Percentiles rank a stretch among this genome's conserved stretches.
These are phyloP conservation scores for Pisolithus marmoratus DNA, from an alignment of 768 basidiomycete species.

Conservation along the genomic window DNA sequence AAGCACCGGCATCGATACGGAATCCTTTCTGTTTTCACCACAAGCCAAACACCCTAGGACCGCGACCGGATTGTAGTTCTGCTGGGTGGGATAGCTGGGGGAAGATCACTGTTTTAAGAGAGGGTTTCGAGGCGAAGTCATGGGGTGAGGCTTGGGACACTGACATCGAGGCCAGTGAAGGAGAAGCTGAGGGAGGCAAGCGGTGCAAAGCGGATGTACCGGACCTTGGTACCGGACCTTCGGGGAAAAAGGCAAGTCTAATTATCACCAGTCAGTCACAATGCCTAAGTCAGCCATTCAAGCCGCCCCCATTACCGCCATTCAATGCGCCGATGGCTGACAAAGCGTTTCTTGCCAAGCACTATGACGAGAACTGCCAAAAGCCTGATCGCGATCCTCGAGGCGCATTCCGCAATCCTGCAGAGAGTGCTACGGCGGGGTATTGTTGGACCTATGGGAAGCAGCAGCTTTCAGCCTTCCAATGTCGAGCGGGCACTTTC, in stretches of 20 bases:
- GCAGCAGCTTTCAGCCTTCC: constrained; percentile 79
- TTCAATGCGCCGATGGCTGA: constrained; percentile 83
- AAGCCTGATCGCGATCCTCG: constrained; percentile 89
- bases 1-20: constrained; percentile 46
- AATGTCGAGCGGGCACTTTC: constrained; percentile 82
- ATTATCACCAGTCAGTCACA: not conserved
- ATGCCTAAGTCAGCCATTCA: constrained; percentile 22
- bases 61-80: constrained; percentile 86
- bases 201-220: constrained; percentile 65
- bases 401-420: constrained; percentile 75
- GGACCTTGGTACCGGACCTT: constrained; percentile 68
- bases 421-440: constrained; percentile 57
- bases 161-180: constrained; percentile 51
- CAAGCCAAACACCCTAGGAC: constrained; percentile 87
- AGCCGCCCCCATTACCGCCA: constrained; percentile 61
- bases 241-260: constrained; percentile 58
- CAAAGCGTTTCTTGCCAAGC: constrained; percentile 84
- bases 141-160: constrained; percentile 80
- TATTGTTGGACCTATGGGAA: constrained; percentile 90
- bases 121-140: constrained; percentile 80
- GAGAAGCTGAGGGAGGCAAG: constrained; percentile 34
- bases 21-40: constrained; percentile 85
- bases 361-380: constrained; percentile 89
- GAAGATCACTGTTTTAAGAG: constrained; percentile 84
- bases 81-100: constrained; percentile 99